Percentiles rank a stretch among this genome's conserved stretches.
Conservation (phyloP, 768 basidiomycete genomes). For the Calocybe cyanea region DNA sequence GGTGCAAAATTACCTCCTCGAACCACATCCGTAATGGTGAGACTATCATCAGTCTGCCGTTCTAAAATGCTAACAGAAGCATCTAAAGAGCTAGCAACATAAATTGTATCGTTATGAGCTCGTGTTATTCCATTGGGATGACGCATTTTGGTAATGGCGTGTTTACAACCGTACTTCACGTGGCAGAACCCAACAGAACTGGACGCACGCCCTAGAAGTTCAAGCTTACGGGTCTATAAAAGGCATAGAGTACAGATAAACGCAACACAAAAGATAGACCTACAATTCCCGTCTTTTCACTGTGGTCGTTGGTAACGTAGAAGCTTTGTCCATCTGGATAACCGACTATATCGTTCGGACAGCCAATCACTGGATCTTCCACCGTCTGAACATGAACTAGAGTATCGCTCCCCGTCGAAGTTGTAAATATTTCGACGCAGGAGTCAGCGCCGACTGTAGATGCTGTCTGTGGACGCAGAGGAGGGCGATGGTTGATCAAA, state of each 20-base stretch:
- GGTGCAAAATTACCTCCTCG: slow-evolving; percentile 38
- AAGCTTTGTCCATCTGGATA: slow-evolving; percentile 59
- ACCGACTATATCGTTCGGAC: slow-evolving; percentile 75
- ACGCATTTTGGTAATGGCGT: slow-evolving; percentile 46
- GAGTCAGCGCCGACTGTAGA: slow-evolving; percentile 62
- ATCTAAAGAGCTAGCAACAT: slow-evolving; percentile 44
- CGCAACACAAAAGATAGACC: slow-evolving; percentile 17
- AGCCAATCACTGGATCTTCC: slow-evolving; percentile 47
- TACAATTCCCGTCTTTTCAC: slow-evolving; percentile 51
- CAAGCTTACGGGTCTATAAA: slow-evolving; percentile 23
- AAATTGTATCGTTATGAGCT: slow-evolving; percentile 59
- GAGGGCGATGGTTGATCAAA: slow-evolving; percentile 67
- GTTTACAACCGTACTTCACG: slow-evolving; percentile 54
- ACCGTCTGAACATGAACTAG: slow-evolving; percentile 58
- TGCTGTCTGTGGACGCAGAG: slow-evolving; percentile 33
- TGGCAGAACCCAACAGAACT: slow-evolving; percentile 67
- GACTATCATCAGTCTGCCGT: slow-evolving; percentile 52
- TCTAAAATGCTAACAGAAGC: slow-evolving; percentile 55
- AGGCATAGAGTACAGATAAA: not conserved
- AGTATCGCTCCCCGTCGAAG: slow-evolving; percentile 35
- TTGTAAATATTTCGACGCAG: slow-evolving; percentile 66
- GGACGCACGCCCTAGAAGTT: slow-evolving; percentile 18
- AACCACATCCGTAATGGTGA: slow-evolving; percentile 52
- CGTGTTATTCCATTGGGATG: slow-evolving; percentile 61
- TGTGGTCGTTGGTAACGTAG: slow-evolving; percentile 69